Percentiles rank a stretch among this genome's conserved stretches.
Evolutionary conservation across 78 protist species (phyloP).

Genomic region (Anaeramoeba ignava): DNA sequence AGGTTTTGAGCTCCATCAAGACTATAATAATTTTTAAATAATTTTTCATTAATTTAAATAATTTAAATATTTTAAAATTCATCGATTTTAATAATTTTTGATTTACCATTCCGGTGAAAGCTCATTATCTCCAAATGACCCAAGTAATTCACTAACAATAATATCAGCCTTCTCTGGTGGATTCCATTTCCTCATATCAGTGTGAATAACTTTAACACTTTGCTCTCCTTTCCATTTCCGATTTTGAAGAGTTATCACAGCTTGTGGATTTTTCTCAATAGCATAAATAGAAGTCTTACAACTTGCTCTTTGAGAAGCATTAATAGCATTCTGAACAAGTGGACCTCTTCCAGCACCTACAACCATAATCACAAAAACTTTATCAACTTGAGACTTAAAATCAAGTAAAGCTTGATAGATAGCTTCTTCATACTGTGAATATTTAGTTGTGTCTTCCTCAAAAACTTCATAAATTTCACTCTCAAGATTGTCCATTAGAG

Average conservation of each 20-base stretch:
- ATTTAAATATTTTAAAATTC: not conserved
- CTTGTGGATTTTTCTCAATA: slow-evolving; percentile 94
- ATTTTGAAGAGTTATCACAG: slow-evolving; percentile 59
- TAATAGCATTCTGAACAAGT: slow-evolving; percentile 50
- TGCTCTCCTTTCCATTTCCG: slow-evolving; percentile 7
- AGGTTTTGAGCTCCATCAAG: slow-evolving; percentile 64
- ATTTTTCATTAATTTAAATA: not conserved
- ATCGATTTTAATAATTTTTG: not conserved
- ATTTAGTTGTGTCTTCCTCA: not conserved
- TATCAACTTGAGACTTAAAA: not conserved
- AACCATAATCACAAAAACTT: slow-evolving; percentile 57
- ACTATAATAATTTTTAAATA: not conserved
- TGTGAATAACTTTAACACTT: not conserved
- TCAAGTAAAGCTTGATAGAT: not conserved
- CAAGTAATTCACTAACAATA: slow-evolving; percentile 79
- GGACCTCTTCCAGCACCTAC: slow-evolving; percentile 99
- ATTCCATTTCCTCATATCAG: slow-evolving; percentile 56
- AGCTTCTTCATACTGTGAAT: not conserved
- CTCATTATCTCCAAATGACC: slow-evolving; percentile 96
- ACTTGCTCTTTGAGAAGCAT: slow-evolving; percentile 28
- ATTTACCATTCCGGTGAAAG: slow-evolving; percentile 92
- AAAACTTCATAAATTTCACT: not conserved
- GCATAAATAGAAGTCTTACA: slow-evolving; percentile 50
- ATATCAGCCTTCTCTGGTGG: slow-evolving; percentile 30
- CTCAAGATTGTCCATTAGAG: not conserved